A percentile compares a stretch with the other conserved stretches of the same genome.
phyloP scores from a whole-genome alignment of 176 grass and related monocot species.

The Cenchrus americanus region DNA sequence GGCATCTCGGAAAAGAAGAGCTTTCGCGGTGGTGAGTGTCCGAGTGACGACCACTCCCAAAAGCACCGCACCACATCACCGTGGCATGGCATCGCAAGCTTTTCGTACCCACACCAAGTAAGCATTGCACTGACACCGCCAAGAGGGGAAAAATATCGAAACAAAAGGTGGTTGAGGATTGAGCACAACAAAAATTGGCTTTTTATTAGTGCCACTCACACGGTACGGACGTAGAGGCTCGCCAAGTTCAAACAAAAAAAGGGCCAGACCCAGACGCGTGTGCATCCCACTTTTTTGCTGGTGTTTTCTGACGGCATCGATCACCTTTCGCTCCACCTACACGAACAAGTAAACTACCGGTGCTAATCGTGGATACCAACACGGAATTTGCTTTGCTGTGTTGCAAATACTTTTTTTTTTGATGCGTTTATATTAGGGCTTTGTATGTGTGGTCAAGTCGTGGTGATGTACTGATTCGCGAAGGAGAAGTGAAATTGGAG shows the following conservation, averaged over 20 bases:
- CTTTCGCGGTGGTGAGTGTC: slow-evolving; percentile 21
- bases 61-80: slow-evolving; percentile 31
- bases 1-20: not conserved
- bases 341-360: not conserved
- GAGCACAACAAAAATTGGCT: slow-evolving; percentile 11
- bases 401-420: not conserved
- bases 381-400: not conserved
- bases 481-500: not conserved
- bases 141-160: not conserved
- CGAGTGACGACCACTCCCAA: slow-evolving; percentile 31
- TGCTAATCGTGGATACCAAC: not conserved
- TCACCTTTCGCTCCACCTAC: not conserved
- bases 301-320: not conserved
- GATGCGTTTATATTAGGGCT: not conserved
- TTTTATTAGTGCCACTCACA: slow-evolving; percentile 32
- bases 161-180: not conserved
- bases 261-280: not conserved
- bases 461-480: not conserved
- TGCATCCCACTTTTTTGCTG: not conserved
- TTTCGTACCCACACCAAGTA: not conserved
- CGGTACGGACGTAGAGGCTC: not conserved
- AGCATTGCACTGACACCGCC: not conserved
- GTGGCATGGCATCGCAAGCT: slow-evolving; percentile 13
- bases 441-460: not conserved
- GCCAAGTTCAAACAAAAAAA: not conserved